Conservation (phyloP, 1,139 yeast species). For the Hyphopichia khmerensis region DNA sequence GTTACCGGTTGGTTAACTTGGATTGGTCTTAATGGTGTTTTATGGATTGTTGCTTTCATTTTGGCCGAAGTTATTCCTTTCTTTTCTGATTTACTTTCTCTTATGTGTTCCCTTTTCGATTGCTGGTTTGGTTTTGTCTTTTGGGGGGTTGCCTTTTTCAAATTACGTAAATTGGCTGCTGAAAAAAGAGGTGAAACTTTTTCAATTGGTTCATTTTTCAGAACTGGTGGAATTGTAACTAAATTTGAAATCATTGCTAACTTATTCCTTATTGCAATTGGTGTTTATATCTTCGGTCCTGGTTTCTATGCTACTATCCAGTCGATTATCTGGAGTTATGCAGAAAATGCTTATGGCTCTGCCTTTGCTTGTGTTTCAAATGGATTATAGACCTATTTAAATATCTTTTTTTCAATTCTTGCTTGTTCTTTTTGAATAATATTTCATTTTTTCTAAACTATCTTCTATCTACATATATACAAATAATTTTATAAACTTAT, state of each 20-base stretch:
- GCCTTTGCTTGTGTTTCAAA: slow-evolving; percentile 53
- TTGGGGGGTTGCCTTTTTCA: slow-evolving; percentile 63
- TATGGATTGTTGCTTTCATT: slow-evolving; percentile 57
- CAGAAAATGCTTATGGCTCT: slow-evolving; percentile 46
- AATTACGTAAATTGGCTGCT: slow-evolving; percentile 29
- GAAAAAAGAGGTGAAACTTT: slow-evolving; percentile 18
- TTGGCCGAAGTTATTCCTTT: slow-evolving; percentile 66
- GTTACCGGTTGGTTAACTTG: slow-evolving; percentile 53
- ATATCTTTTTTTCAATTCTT: background rate
- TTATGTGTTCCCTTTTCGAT: slow-evolving; percentile 64
- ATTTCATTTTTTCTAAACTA: background rate
- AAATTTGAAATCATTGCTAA: slow-evolving; percentile 37
- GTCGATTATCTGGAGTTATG: slow-evolving; percentile 50
- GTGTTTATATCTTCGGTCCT: slow-evolving; percentile 57
- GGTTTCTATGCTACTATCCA: slow-evolving; percentile 57
- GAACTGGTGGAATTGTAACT: slow-evolving; percentile 14
- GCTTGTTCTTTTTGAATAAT: background rate
- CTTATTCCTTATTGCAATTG: slow-evolving; percentile 39
- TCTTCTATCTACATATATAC: background rate
- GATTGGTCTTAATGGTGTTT: slow-evolving; percentile 38
- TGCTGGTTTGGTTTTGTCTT: slow-evolving; percentile 67
- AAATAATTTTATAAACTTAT: too few relatives aligned
- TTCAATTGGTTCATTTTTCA: slow-evolving; percentile 16
- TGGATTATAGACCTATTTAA: slow-evolving; percentile 21
- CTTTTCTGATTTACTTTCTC: slow-evolving; percentile 54